These are phyloP conservation scores for Albizia julibrissin DNA, from an alignment of 306 rosid species.

Conservation along the genomic window DNA sequence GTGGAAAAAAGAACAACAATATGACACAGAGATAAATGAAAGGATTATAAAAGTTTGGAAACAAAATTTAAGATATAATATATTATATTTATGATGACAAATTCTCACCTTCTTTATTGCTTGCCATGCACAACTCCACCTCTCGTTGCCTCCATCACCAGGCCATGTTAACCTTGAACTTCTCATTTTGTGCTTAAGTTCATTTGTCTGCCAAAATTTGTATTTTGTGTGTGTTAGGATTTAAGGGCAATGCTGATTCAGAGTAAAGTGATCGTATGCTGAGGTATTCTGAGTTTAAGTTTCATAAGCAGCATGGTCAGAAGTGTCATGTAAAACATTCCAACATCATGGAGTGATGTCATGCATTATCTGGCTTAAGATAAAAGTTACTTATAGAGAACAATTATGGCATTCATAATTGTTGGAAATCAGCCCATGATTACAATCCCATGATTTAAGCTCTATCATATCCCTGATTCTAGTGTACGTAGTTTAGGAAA, in stretches of 20 bases:
- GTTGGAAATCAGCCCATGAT: too few species aligned
- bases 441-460: too few species aligned
- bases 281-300: not conserved
- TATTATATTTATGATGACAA: not conserved
- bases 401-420: too few species aligned
- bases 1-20: not conserved
- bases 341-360: too few species aligned
- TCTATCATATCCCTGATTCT: too few species aligned
- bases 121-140: constrained; percentile 42
- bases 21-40: not conserved
- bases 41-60: not conserved
- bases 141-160: constrained; percentile 39
- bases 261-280: not conserved
- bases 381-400: too few species aligned
- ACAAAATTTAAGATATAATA: not conserved
- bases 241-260: not conserved
- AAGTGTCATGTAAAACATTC: too few species aligned
- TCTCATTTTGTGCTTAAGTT: constrained; percentile 32
- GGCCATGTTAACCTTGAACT: constrained; percentile 42
- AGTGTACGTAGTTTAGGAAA: too few species aligned
- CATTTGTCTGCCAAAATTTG: constrained; percentile 21
- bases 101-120: constrained; percentile 34
- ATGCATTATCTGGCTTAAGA: too few species aligned
- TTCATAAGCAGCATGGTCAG: too few species aligned
- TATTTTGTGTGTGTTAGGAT: not conserved